Percentiles rank a stretch among this genome's conserved stretches.
Evolutionary conservation across 192 early-diverging fungal species (phyloP).

Genomic region (Podila clonocystis): DNA sequence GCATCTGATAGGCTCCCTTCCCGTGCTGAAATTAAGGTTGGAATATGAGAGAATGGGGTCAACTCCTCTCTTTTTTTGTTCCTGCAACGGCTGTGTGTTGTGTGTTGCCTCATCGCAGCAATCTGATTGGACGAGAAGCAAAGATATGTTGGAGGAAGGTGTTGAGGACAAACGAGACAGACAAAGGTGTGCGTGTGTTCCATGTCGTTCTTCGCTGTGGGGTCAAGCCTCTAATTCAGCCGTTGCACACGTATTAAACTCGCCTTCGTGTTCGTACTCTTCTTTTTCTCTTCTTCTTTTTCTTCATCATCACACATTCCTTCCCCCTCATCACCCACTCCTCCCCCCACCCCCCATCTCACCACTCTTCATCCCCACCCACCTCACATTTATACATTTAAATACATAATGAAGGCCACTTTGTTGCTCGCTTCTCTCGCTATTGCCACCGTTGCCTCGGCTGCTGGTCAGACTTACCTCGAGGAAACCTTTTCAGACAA

Average conservation of each 20-base stretch:
- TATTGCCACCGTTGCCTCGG: slow-evolving; percentile 49
- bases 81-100: not conserved
- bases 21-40: too few species aligned
- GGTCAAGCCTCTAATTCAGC: not conserved
- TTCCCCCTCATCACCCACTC: not conserved
- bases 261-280: not conserved
- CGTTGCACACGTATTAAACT: not conserved
- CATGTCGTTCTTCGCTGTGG: not conserved
- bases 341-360: not conserved
- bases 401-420: slow-evolving; percentile 44
- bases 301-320: not conserved
- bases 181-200: too few species aligned
- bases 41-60: not conserved
- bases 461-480: slow-evolving; percentile 68
- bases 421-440: slow-evolving; percentile 48
- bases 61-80: not conserved
- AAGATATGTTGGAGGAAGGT: not conserved
- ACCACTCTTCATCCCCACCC: not conserved
- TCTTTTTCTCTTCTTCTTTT: not conserved
- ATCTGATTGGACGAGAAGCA: not conserved
- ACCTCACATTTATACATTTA: slow-evolving; percentile 2
- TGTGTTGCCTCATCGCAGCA: not conserved
- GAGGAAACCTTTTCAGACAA: slow-evolving; percentile 84
- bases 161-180: too few species aligned
- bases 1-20: too few species aligned